Percentiles rank a stretch among this genome's conserved stretches.
Evolutionary conservation across 495 filamentous ascomycete genomes (phyloP).

Genomic region (Lophiostoma macrostomum): DNA sequence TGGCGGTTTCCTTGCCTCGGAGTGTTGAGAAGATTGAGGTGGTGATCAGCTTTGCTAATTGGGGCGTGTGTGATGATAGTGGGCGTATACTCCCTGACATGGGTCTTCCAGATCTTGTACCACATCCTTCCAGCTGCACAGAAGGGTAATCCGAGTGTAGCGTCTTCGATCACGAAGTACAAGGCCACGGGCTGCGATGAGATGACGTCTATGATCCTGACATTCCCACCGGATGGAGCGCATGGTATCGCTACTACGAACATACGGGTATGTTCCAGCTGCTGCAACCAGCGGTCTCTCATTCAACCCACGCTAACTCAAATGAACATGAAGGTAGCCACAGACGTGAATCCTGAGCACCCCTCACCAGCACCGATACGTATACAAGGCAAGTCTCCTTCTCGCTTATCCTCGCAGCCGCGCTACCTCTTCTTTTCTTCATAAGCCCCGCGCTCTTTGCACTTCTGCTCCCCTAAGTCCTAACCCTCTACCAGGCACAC

Average conservation of each 20-base stretch:
- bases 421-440: too few species aligned
- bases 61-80: too few species aligned
- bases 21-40: neutral
- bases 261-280: conserved; percentile 51
- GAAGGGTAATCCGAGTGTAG: conserved; percentile 54
- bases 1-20: conserved; percentile 6
- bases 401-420: too few species aligned
- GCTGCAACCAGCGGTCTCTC: neutral
- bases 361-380: conserved; percentile 65
- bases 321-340: neutral
- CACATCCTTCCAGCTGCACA: conserved; percentile 57
- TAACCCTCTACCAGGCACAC: too few species aligned
- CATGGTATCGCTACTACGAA: conserved; percentile 76
- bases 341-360: conserved; percentile 37
- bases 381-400: too few species aligned
- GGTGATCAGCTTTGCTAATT: neutral
- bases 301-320: conserved; percentile 54
- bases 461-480: too few species aligned
- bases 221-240: conserved; percentile 60
- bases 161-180: conserved; percentile 70
- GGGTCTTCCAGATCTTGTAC: conserved; percentile 91
- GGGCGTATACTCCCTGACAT: conserved; percentile 86
- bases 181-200: conserved; percentile 77
- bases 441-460: too few species aligned
- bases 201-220: conserved; percentile 72